Conservation (phyloP, 768 basidiomycete genomes). For the Hygrophorus russula region DNA sequence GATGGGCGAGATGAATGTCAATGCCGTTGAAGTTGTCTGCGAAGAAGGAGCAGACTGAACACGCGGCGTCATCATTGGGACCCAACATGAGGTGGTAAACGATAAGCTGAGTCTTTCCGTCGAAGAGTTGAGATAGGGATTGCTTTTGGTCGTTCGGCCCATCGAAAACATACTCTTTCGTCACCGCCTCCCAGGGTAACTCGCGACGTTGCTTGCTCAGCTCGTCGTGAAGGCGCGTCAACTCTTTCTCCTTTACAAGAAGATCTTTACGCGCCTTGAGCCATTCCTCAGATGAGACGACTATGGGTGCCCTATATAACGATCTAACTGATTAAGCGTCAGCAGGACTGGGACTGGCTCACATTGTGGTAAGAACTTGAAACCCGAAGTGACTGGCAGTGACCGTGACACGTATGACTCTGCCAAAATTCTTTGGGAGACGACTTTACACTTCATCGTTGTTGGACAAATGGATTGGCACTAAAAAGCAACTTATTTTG, state of each 20-base stretch:
- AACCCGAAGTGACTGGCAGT: no score
- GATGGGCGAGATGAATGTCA: conserved; percentile 4
- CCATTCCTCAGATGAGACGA: conserved; percentile 2
- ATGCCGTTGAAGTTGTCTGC: conserved; percentile 8
- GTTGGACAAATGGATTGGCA: conserved; percentile 10
- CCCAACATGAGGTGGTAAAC: conserved; percentile 6
- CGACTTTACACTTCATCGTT: background rate
- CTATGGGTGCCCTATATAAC: background rate
- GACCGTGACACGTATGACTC: no score
- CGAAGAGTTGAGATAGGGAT: conserved; percentile 2
- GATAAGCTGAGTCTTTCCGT: conserved; percentile 2
- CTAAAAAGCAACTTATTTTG: no score
- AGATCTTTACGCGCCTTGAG: conserved; percentile 1
- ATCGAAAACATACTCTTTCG: conserved; percentile 5
- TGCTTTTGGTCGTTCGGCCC: conserved; percentile 4
- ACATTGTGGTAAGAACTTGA: no score
- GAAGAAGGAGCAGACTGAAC: conserved; percentile 3
- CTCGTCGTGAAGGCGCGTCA: conserved; percentile 4
- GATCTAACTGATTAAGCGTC: no score
- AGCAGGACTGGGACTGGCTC: no score
- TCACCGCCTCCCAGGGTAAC: conserved; percentile 3
- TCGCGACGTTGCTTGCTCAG: conserved; percentile 5
- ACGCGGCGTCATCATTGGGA: conserved; percentile 2
- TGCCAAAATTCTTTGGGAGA: no score
- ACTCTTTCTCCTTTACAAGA: conserved; percentile 4